A percentile compares a stretch with the other conserved stretches of the same genome.
Conservation (phyloP, 345 rosid species). For the Abelmoschus esculentus region DNA sequence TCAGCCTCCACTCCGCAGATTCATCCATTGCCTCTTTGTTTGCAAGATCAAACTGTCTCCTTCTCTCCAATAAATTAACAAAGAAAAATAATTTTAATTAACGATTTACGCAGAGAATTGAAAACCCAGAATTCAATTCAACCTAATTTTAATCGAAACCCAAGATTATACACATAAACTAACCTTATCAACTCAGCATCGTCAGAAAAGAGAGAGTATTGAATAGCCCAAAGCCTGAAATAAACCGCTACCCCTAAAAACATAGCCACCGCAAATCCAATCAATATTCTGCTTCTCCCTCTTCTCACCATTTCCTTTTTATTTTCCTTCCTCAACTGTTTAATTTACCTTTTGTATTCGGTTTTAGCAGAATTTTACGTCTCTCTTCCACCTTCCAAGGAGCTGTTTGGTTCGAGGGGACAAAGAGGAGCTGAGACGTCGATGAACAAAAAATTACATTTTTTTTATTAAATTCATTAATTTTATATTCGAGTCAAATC, state of each 20-base stretch:
- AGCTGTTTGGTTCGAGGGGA: neutral
- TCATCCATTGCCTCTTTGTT: conserved; percentile 93
- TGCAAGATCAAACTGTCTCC: conserved; percentile 86
- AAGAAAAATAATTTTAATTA: neutral
- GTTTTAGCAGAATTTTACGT: neutral
- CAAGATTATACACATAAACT: neutral
- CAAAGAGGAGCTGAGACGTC: too few relatives aligned
- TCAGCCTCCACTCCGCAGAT: conserved; percentile 88
- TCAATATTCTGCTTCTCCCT: conserved; percentile 28
- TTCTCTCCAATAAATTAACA: conserved; percentile 11
- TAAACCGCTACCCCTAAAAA: conserved; percentile 47
- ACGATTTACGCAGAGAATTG: neutral
- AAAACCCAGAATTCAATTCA: neutral
- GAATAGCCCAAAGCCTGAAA: conserved; percentile 56
- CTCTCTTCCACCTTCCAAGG: neutral
- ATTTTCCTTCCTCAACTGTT: neutral
- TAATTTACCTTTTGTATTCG: too few relatives aligned
- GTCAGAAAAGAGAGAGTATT: conserved; percentile 41
- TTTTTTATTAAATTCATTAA: too few relatives aligned
- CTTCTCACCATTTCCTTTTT: conserved; percentile 20
- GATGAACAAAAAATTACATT: too few relatives aligned
- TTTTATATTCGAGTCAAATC: too few relatives aligned
- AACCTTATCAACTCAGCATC: conserved; percentile 56
- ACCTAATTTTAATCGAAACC: neutral
- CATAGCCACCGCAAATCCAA: conserved; percentile 41